These are phyloP conservation scores for Biscutella laevigata DNA, from an alignment of 441 rosid species.

Conservation along the genomic window DNA sequence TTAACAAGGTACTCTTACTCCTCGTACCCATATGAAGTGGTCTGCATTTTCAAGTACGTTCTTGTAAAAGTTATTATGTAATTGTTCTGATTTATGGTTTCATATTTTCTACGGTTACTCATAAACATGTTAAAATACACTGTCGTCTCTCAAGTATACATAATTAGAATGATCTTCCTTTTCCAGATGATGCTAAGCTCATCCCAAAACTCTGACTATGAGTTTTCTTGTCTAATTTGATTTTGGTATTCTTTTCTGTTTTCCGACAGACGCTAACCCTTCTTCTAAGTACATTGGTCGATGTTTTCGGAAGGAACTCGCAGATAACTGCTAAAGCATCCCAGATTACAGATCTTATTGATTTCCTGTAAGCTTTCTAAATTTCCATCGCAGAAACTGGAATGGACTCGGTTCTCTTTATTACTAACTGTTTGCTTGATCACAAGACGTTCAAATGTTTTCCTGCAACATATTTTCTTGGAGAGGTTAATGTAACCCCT, in stretches of 20 bases:
- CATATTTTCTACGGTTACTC: neutral
- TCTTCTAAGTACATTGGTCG: constrained; percentile 60
- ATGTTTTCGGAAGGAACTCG: constrained; percentile 67
- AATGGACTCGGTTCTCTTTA: neutral
- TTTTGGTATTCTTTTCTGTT: neutral
- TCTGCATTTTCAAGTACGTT: neutral
- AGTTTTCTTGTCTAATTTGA: neutral
- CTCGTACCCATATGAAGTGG: neutral
- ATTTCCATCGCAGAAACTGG: neutral
- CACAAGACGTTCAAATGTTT: too few species aligned
- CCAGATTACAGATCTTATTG: constrained; percentile 71
- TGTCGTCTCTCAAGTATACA: neutral
- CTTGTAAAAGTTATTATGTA: neutral
- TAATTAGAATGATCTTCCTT: neutral
- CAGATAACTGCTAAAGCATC: constrained; percentile 64
- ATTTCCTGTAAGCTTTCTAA: constrained; percentile 63
- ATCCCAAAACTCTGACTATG: neutral
- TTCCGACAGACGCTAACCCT: constrained; percentile 50
- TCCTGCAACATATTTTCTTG: too few species aligned
- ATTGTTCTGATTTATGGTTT: neutral
- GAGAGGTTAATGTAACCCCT: too few species aligned
- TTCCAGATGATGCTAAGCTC: neutral
- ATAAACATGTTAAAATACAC: neutral
- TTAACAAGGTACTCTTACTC: constrained; percentile 59
- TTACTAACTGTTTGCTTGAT: too few species aligned